Evolutionary conservation across 2,329 filamentous ascomycete genomes (phyloP).

Genomic region (Fusarium sp.): DNA sequence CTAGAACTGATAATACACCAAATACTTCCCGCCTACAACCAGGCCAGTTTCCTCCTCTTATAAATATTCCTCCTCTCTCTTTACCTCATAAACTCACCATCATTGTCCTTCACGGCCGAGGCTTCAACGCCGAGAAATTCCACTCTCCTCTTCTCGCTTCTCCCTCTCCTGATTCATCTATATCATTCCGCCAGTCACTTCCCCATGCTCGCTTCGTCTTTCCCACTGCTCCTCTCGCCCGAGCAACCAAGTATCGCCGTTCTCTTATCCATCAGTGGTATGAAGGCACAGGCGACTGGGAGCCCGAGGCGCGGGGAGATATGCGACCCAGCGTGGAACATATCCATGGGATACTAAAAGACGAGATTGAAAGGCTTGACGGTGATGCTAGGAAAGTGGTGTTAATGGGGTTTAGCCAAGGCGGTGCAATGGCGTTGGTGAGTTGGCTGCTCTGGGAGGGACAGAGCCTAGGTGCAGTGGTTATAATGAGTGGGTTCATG

Average conservation of each 20-base stretch:
- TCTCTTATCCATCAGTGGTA: constrained; percentile 54
- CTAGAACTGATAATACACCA: background rate
- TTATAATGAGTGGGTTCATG: constrained; percentile 63
- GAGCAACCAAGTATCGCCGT: constrained; percentile 52
- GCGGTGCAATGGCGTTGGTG: constrained; percentile 62
- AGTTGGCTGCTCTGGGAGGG: constrained; percentile 61
- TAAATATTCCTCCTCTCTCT: constrained; percentile 41
- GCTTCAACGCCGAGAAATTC: constrained; percentile 59
- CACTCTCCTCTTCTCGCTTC: constrained; percentile 55
- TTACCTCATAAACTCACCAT: constrained; percentile 59
- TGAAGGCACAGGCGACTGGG: constrained; percentile 55
- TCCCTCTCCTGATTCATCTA: background rate
- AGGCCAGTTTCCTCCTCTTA: constrained; percentile 44
- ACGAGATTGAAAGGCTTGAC: constrained; percentile 53
- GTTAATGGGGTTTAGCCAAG: constrained; percentile 67
- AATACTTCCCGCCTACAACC: constrained; percentile 14
- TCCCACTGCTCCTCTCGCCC: constrained; percentile 59
- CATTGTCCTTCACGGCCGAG: constrained; percentile 64
- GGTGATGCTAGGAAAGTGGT: constrained; percentile 57
- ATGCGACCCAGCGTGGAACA: constrained; percentile 59
- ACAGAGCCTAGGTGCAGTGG: constrained; percentile 53
- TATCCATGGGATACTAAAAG: constrained; percentile 55
- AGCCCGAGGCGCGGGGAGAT: constrained; percentile 49
- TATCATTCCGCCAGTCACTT: constrained; percentile 53
- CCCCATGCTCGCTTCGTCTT: constrained; percentile 64